These are phyloP conservation scores for Salvia splendens DNA, from an alignment of 257 asterid genomes.

Conservation along the genomic window DNA sequence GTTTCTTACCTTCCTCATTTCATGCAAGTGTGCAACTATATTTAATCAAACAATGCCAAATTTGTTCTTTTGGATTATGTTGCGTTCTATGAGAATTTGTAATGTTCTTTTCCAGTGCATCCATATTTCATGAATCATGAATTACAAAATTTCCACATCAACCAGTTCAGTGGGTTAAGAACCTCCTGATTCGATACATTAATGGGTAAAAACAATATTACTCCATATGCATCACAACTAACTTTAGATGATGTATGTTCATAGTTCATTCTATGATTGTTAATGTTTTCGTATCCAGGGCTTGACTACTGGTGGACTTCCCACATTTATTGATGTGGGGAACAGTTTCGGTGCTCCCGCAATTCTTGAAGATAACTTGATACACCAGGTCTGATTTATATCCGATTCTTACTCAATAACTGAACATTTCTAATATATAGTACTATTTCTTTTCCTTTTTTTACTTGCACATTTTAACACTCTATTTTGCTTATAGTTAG, in stretches of 20 bases:
- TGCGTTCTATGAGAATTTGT: too few relatives aligned
- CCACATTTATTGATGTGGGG: constrained; percentile 95
- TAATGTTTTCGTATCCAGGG: constrained; percentile 52
- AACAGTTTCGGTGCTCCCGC: constrained; percentile 99
- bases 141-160: too few relatives aligned
- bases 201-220: too few relatives aligned
- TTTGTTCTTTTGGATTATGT: too few relatives aligned
- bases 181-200: too few relatives aligned
- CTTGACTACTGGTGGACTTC: constrained; percentile 98
- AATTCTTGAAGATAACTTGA: constrained; percentile 88
- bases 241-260: constrained; percentile 4
- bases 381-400: constrained; percentile 62
- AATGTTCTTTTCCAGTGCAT: too few relatives aligned
- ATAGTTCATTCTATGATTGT: constrained; percentile 13
- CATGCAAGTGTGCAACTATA: too few relatives aligned
- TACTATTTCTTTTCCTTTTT: not conserved
- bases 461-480: constrained; percentile 23
- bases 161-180: too few relatives aligned
- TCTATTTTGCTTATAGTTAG: constrained; percentile 53
- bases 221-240: too few relatives aligned
- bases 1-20: too few relatives aligned
- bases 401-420: constrained; percentile 2
- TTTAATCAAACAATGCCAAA: too few relatives aligned
- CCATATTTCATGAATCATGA: too few relatives aligned
- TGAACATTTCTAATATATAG: constrained; percentile 1